These are phyloP conservation scores for Phialemonium atrogriseum DNA, from an alignment of 2,329 filamentous ascomycete genomes.

Conservation along the genomic window DNA sequence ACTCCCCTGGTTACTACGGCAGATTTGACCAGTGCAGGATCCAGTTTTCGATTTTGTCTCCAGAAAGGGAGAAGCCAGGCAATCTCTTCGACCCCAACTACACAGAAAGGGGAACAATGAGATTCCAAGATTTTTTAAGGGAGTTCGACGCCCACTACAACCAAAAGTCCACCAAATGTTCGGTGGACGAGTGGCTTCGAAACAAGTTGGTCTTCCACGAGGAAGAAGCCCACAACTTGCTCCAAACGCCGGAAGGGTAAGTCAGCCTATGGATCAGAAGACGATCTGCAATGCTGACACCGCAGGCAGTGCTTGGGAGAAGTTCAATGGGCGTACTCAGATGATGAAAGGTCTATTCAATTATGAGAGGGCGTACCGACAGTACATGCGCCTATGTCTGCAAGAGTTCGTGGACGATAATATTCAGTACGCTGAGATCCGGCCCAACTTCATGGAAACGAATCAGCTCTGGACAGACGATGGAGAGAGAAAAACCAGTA, in stretches of 20 bases:
- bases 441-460: constrained; percentile 58
- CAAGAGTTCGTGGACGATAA: constrained; percentile 55
- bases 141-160: constrained; percentile 29
- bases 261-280: no score
- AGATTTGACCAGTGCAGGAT: constrained; percentile 49
- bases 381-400: constrained; percentile 52
- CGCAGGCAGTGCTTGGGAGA: constrained; percentile 44
- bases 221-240: constrained; percentile 46
- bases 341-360: constrained; percentile 68
- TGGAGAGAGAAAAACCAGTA: constrained; percentile 42
- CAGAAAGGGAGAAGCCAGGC: constrained; percentile 23
- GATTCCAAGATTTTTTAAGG: constrained; percentile 1
- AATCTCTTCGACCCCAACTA: constrained; percentile 45
- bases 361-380: constrained; percentile 53
- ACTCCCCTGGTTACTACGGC: constrained; percentile 14
- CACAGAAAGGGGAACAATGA: constrained; percentile 9
- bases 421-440: constrained; percentile 64
- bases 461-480: constrained; percentile 55
- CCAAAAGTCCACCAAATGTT: constrained; percentile 14
- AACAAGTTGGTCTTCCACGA: constrained; percentile 55
- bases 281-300: constrained; percentile 7
- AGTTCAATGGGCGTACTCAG: constrained; percentile 60
- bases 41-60: constrained; percentile 46
- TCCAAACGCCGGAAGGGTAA: constrained; percentile 46
- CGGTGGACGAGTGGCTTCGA: constrained; percentile 45